Base-by-base conservation (phyloP, 2,329 filamentous ascomycete species). In the Diaporthe humulicola region DNA sequence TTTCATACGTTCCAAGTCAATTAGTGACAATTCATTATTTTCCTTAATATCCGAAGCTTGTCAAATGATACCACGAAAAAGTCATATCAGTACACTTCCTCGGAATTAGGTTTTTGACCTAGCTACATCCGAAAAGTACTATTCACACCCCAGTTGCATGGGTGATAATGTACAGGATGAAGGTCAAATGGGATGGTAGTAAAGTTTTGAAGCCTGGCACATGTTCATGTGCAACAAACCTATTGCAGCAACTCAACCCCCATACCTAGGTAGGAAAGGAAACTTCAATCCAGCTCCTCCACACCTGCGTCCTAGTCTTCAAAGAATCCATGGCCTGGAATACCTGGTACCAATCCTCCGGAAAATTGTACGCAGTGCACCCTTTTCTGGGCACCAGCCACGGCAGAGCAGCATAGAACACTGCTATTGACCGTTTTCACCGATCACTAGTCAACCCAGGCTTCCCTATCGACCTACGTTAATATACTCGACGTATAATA, bases 401-500 rank as follows among this genome's bases (percentile, higher is more conserved):
- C 19, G 33, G 38, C 2, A 1, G 6, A n/a, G 9, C 19, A 36
- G 30, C 30, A 15, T 36, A 9, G 30, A 3, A 30, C 30, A 12
- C 4, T 22, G 33, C 36, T 42, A 5, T 30, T 25, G 4, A 28
- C 7, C 58, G 15, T 42, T 12, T 19, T 61, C 22, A 12, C 3
- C 15, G 30, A 15, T 42, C 58, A 42, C 22, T 8, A 12, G 8
- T 17, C 33, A 19, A 42, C 15, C 17, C 25, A 6, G 19, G 38
- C n/a, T 22, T 61, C 58, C 30, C 19, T 36, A 57, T 36, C 17
- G 9, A n/a, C 33, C 22, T 3, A 33, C 8, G 22, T 36, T 36
- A 4, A 22, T 22, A 10, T 36, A n/a, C 6, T 38, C 6, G 5
- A 1, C 8, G 12, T 2, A 15, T 36, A 0, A 15, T 2, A 10